Conservation (phyloP, 208 protist genomes). For the Jaenimonas drosophilae region DNA sequence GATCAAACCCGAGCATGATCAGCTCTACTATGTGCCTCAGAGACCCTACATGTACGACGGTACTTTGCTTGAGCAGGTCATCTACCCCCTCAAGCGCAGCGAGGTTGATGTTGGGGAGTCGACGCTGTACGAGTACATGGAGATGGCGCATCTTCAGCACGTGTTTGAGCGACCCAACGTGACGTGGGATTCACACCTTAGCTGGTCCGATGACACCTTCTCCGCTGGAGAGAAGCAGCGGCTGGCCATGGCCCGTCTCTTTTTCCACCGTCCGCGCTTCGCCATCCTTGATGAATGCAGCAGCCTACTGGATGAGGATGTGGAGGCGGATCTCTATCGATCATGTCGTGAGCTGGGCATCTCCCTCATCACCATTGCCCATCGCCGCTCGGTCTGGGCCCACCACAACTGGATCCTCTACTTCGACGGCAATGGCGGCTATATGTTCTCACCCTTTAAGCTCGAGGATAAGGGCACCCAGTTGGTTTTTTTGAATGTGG, state of each 20-base stretch:
- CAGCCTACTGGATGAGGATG: conserved; percentile 57
- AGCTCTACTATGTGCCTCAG: conserved; percentile 86
- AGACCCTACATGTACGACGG: conserved; percentile 75
- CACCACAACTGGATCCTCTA: conserved; percentile 80
- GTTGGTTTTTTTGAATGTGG: no score
- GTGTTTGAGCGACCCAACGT: conserved; percentile 42
- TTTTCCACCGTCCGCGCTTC: conserved; percentile 80
- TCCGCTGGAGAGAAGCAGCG: conserved; percentile 83
- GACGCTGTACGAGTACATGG: conserved; percentile 42
- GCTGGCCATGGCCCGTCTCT: conserved; percentile 83
- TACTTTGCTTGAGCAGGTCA: conserved; percentile 82
- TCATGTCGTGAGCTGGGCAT: conserved; percentile 64
- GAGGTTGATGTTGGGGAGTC: conserved; percentile 44
- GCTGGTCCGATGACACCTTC: conserved; percentile 43
- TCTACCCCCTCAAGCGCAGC: conserved; percentile 58
- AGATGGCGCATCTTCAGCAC: conserved; percentile 53
- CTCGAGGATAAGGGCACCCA: conserved; percentile 17
- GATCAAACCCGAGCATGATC: conserved; percentile 47
- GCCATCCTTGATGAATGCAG: conserved; percentile 90
- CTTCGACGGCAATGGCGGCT: conserved; percentile 66
- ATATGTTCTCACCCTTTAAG: conserved; percentile 54
- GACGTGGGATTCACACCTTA: conserved; percentile 45
- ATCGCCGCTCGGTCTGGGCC: conserved; percentile 60
- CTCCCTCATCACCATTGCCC: conserved; percentile 79
- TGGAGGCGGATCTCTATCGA: conserved; percentile 60